Conservation (phyloP, 2,329 filamentous ascomycete genomes). For the Pyrenochaeta sp. region DNA sequence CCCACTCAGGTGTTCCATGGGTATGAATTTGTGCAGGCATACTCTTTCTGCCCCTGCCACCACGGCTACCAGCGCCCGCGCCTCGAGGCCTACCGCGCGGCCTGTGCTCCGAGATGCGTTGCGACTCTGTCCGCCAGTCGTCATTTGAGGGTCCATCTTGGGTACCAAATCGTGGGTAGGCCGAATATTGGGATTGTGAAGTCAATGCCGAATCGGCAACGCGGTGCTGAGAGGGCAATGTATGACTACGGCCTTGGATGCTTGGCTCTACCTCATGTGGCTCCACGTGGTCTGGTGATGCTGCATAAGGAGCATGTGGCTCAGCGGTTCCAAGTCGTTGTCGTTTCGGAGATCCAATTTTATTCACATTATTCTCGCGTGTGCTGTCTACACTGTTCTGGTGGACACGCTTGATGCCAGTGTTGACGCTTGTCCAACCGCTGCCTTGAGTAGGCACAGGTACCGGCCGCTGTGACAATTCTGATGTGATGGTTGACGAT, state of each 20-base stretch:
- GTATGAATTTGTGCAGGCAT: conserved; percentile 35
- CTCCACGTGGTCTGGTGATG: conserved; percentile 22
- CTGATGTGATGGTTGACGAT: conserved; percentile 16
- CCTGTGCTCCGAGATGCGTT: conserved; percentile 37
- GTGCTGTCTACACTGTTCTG: conserved; percentile 46
- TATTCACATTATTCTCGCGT: conserved; percentile 31
- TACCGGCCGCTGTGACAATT: conserved; percentile 27
- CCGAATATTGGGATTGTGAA: conserved; percentile 31
- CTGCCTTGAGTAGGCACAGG: conserved; percentile 26
- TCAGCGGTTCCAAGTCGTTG: conserved; percentile 52
- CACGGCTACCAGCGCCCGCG: conserved; percentile 48
- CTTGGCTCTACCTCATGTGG: conserved; percentile 26
- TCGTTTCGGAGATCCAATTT: conserved; percentile 53
- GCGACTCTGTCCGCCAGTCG: conserved; percentile 41
- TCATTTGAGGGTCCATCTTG: conserved; percentile 40
- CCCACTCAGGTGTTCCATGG: conserved; percentile 52
- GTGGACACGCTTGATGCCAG: conserved; percentile 49
- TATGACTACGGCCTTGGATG: conserved; percentile 26
- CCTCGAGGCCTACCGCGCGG: conserved; percentile 50
- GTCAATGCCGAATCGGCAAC: conserved; percentile 28
- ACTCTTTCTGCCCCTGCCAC: conserved; percentile 49
- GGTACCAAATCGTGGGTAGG: conserved; percentile 35
- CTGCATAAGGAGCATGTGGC: conserved; percentile 40
- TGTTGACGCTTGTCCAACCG: conserved; percentile 56
- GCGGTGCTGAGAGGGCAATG: conserved; percentile 40